Evolutionary conservation across 176 grass and related monocot species (phyloP).

Genomic region (Oryza australiensis): DNA sequence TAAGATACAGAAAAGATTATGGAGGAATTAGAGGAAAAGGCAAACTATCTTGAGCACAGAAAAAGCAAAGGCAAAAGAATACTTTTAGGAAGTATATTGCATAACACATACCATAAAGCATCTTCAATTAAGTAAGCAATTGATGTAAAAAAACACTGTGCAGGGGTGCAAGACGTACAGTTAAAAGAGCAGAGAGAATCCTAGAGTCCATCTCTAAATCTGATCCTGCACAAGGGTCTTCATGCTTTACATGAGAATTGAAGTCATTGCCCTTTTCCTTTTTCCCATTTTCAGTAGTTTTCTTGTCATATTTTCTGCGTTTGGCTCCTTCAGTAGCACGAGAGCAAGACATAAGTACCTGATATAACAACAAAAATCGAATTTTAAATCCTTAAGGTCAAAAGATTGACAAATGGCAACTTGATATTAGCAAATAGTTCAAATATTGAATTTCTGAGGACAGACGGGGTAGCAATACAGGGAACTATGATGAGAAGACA

Average conservation of each 20-base stretch:
- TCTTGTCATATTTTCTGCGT: constrained; percentile 56
- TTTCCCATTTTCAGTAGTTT: constrained; percentile 44
- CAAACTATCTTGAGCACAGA: constrained; percentile 12
- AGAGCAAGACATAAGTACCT: constrained; percentile 81
- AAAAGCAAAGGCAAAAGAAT: constrained; percentile 13
- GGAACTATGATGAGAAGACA: constrained; percentile 20
- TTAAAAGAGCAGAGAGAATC: constrained; percentile 83
- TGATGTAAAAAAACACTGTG: not conserved
- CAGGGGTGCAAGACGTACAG: constrained; percentile 54
- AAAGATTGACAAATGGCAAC: not conserved
- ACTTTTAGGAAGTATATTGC: not conserved
- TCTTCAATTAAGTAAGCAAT: not conserved
- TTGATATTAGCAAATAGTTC: not conserved
- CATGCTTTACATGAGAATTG: constrained; percentile 37
- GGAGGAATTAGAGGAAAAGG: not conserved
- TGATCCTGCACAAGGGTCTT: constrained; percentile 52
- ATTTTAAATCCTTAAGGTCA: constrained; percentile 2
- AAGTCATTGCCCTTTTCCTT: constrained; percentile 49
- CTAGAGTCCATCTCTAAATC: constrained; percentile 92
- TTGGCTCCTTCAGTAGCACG: constrained; percentile 48
- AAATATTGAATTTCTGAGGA: not conserved
- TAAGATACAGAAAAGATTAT: constrained; percentile 30
- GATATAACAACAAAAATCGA: constrained; percentile 18
- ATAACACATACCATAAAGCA: not conserved
- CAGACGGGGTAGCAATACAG: not conserved